Percentiles rank a stretch among this genome's conserved stretches.
These are phyloP conservation scores for Acacia melanoxylon DNA, from an alignment of 306 rosid genomes.

Conservation along the genomic window DNA sequence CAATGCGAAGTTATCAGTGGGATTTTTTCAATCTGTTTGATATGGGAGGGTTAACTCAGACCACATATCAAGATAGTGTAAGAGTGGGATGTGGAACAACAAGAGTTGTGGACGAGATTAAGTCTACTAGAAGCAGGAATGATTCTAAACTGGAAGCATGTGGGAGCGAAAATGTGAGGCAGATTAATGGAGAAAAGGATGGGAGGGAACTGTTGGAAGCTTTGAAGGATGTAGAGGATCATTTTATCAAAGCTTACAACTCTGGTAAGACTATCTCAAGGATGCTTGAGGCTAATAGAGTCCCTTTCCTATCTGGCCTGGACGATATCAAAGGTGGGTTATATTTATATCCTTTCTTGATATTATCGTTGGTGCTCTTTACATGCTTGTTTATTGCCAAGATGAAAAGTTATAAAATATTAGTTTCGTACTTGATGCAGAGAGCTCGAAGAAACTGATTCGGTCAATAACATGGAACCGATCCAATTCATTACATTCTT, in stretches of 20 bases:
- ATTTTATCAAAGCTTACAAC: background rate
- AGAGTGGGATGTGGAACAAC: background rate
- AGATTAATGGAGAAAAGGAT: background rate
- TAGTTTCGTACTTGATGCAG: background rate
- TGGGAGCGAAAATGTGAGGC: background rate
- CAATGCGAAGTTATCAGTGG: slow-evolving; percentile 1
- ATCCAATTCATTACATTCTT: background rate
- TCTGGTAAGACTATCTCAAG: background rate
- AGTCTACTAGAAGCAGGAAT: background rate
- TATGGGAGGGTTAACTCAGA: slow-evolving; percentile 3
- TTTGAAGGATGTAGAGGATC: background rate
- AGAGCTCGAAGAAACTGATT: slow-evolving; percentile 13
- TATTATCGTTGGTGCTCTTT: background rate
- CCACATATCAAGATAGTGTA: background rate
- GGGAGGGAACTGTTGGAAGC: slow-evolving; percentile 12
- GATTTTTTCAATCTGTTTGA: slow-evolving; percentile 12
- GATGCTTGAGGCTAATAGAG: slow-evolving; percentile 8
- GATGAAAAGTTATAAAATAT: background rate
- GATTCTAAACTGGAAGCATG: slow-evolving; percentile 3
- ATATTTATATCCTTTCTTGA: background rate
- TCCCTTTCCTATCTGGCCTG: background rate
- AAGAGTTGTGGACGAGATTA: background rate
- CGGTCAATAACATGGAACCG: slow-evolving; percentile 14
- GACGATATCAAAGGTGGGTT: slow-evolving; percentile 11
- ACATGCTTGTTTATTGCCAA: background rate